Evolutionary conservation across 2,329 filamentous ascomycete species (phyloP).

Genomic region (Xylariaceae sp.): DNA sequence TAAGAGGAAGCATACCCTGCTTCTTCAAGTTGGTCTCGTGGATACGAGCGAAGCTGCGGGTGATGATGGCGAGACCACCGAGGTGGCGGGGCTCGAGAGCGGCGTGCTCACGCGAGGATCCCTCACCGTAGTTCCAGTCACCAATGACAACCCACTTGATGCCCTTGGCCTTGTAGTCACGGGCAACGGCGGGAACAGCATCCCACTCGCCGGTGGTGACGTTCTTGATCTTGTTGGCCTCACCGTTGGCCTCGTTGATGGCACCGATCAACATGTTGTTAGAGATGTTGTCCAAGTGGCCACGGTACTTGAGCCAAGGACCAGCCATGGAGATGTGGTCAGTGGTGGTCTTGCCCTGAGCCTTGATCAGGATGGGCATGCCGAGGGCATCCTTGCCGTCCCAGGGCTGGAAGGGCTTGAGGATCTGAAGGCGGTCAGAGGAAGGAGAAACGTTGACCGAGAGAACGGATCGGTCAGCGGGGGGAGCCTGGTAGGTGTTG

Average conservation of each 20-base stretch:
- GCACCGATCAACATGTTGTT: conserved; percentile 99
- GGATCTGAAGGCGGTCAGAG: conserved; percentile 90
- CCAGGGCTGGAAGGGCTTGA: conserved; percentile 82
- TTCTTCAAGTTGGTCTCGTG: conserved; percentile 99
- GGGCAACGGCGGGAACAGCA: conserved; percentile 86
- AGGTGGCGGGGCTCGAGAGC: conserved; percentile 96
- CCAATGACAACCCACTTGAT: conserved; percentile 96
- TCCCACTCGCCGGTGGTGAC: conserved; percentile 75
- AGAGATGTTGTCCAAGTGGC: conserved; percentile 98
- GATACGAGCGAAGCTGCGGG: conserved; percentile 93
- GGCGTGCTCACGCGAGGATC: conserved; percentile 94
- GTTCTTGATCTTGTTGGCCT: conserved; percentile 98
- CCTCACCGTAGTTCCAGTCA: conserved; percentile 99
- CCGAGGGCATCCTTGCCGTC: conserved; percentile 82
- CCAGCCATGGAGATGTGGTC: conserved; percentile 97
- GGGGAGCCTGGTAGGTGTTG: conserved; percentile 95
- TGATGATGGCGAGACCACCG: conserved; percentile 94
- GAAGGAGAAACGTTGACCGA: conserved; percentile 77
- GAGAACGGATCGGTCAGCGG: conserved; percentile 67
- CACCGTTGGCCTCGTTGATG: conserved; percentile 89
- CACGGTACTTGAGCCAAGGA: conserved; percentile 97
- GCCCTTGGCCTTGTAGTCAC: conserved; percentile 97
- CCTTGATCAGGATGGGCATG: conserved; percentile 93
- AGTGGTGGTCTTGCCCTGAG: conserved; percentile 91
- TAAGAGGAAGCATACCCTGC: conserved; percentile 99